A percentile compares a stretch with the other conserved stretches of the same genome.
Evolutionary conservation across 352 stramenopile genomes (phyloP).

Genomic region (Phytopythium oedochilum): DNA sequence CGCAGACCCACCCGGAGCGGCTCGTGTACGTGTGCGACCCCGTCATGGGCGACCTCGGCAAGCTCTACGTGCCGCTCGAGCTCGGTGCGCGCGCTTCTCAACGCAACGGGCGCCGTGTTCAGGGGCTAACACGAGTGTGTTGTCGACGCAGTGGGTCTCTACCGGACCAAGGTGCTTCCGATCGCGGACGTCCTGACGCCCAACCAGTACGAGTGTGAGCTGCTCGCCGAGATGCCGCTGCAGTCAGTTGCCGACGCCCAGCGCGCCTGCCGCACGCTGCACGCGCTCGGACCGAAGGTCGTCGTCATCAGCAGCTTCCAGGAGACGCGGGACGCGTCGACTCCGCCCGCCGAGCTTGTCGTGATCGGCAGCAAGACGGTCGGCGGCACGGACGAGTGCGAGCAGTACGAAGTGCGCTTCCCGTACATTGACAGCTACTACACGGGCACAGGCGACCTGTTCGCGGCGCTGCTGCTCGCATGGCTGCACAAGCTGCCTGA

Average conservation of each 20-base stretch:
- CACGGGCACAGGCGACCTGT: slow-evolving; percentile 79
- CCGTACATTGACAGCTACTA: slow-evolving; percentile 81
- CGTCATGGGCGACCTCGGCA: slow-evolving; percentile 75
- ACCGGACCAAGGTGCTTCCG: slow-evolving; percentile 68
- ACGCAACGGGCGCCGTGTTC: too few species aligned
- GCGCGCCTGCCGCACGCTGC: slow-evolving; percentile 67
- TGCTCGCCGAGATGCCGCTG: slow-evolving; percentile 70
- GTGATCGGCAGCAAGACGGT: slow-evolving; percentile 66
- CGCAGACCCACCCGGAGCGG: slow-evolving; percentile 37
- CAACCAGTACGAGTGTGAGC: slow-evolving; percentile 85
- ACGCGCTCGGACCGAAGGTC: slow-evolving; percentile 61
- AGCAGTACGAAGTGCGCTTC: slow-evolving; percentile 79
- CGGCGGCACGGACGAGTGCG: slow-evolving; percentile 15
- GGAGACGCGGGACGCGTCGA: slow-evolving; percentile 13
- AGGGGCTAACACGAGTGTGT: too few species aligned
- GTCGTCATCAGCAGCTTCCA: slow-evolving; percentile 84
- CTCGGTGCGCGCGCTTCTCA: slow-evolving; percentile 56
- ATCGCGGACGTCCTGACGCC: slow-evolving; percentile 83
- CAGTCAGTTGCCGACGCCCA: slow-evolving; percentile 60
- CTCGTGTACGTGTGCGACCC: slow-evolving; percentile 83
- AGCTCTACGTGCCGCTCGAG: slow-evolving; percentile 77
- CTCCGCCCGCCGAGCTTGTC: slow-evolving; percentile 28
- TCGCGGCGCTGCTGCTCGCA: slow-evolving; percentile 73
- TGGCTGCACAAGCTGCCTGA: slow-evolving; percentile 63
- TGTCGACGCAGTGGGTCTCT: slow-evolving; percentile 58